Evolutionary conservation across 2,329 filamentous ascomycete species (phyloP).

Genomic region (Neonectria punicea): DNA sequence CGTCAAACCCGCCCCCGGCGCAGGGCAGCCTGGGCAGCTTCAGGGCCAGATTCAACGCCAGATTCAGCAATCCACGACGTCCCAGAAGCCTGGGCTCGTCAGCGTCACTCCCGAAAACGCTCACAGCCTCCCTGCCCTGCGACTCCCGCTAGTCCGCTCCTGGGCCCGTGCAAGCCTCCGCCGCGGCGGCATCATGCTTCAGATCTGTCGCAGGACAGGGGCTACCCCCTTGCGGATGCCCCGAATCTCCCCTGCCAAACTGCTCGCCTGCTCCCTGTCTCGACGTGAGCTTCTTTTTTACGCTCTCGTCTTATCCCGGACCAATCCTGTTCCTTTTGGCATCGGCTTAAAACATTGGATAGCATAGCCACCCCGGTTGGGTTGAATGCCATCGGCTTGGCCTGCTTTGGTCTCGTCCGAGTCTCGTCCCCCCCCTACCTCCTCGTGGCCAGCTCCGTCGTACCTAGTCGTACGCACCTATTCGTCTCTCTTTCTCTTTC

Average conservation of each 20-base stretch:
- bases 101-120: not conserved
- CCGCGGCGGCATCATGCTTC: conserved; percentile 52
- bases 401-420: conserved; percentile 30
- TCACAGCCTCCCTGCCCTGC: not conserved
- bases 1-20: not conserved
- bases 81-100: conserved; percentile 34
- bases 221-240: conserved; percentile 40
- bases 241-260: conserved; percentile 28
- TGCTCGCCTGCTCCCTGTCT: conserved; percentile 27
- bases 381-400: conserved; percentile 20
- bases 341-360: conserved; percentile 39
- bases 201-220: conserved; percentile 60
- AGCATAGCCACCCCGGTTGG: conserved; percentile 30
- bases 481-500: conserved; percentile 32
- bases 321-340: conserved; percentile 32
- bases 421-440: conserved; percentile 25
- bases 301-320: conserved; percentile 27
- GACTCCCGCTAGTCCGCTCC: conserved; percentile 10
- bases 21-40: no score
- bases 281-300: conserved; percentile 33
- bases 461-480: conserved; percentile 15
- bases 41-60: conserved; percentile 1
- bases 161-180: conserved; percentile 27
- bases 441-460: conserved; percentile 21
- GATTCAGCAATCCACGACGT: conserved; percentile 14